Conservation (phyloP, 495 filamentous ascomycete genomes). For the Trichoderma gamsii region DNA sequence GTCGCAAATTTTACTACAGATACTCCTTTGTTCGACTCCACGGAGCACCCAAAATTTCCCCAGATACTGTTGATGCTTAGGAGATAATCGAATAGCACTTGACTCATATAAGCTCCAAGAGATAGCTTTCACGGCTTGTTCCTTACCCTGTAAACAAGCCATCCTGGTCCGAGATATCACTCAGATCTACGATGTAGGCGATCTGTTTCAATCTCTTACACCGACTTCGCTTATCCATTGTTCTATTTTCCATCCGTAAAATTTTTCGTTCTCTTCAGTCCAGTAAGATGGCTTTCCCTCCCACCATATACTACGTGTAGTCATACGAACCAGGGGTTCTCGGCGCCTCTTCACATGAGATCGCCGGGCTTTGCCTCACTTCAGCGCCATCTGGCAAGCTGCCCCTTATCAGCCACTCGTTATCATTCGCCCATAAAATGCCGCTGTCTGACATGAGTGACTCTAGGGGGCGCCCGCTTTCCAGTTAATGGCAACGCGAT, state of each 20-base stretch:
- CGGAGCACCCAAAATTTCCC: too few relatives aligned
- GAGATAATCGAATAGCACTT: too few relatives aligned
- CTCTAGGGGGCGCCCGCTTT: background rate
- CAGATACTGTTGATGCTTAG: too few relatives aligned
- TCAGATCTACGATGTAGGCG: background rate
- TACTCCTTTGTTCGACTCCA: background rate
- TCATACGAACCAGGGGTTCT: background rate
- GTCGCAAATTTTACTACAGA: background rate
- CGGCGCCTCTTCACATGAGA: background rate
- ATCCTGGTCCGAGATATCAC: background rate
- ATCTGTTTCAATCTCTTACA: background rate
- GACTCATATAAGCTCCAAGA: too few relatives aligned
- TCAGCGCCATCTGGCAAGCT: background rate
- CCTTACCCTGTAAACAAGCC: background rate
- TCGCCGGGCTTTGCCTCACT: background rate
- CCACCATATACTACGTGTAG: background rate
- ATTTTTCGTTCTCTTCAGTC: background rate
- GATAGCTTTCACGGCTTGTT: too few relatives aligned
- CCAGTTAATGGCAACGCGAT: background rate
- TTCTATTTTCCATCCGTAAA: background rate
- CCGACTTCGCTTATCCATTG: background rate
- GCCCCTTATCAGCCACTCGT: background rate
- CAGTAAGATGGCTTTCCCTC: background rate
- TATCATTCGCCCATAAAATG: constrained; percentile 7
- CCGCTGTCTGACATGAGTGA: background rate